A percentile compares a stretch with the other conserved stretches of the same genome.
phyloP scores from a whole-genome alignment of 495 filamentous ascomycete species.

The Penicillium angulare region DNA sequence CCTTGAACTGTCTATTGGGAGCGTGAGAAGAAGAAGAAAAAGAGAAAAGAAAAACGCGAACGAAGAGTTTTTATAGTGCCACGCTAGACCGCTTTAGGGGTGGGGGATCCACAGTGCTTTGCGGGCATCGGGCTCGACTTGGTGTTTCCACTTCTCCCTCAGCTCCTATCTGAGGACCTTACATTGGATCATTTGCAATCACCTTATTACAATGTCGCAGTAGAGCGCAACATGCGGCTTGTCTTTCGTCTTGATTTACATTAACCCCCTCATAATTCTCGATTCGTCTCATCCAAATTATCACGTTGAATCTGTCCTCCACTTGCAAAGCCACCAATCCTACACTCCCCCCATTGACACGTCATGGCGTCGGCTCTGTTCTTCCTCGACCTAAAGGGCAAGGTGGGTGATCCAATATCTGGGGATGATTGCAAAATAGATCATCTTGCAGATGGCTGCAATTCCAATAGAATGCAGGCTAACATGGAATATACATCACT shows the following conservation, averaged over 20 bases:
- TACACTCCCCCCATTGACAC: constrained; percentile 23
- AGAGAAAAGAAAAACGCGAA: constrained; percentile 18
- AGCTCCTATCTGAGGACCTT: constrained; percentile 6
- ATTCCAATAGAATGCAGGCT: not conserved
- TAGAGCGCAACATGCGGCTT: constrained; percentile 16
- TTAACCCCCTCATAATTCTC: constrained; percentile 5
- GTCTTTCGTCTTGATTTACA: constrained; percentile 4
- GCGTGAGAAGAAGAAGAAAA: constrained; percentile 59
- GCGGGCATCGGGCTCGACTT: constrained; percentile 8
- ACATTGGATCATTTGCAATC: not conserved
- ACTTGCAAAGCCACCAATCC: constrained; percentile 5
- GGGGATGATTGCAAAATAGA: not conserved
- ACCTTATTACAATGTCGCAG: constrained; percentile 12
- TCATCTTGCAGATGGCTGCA: not conserved
- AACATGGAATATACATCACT: constrained; percentile 3
- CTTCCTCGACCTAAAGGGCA: constrained; percentile 99
- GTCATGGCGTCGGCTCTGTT: constrained; percentile 97
- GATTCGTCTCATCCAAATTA: constrained; percentile 10
- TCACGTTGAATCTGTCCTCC: not conserved
- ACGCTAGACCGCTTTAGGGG: constrained; percentile 36
- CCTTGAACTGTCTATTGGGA: constrained; percentile 85
- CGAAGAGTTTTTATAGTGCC: constrained; percentile 26
- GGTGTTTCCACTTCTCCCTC: constrained; percentile 5
- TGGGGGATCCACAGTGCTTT: constrained; percentile 10
- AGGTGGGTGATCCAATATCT: constrained; percentile 54